A percentile compares a stretch with the other conserved stretches of the same genome.
These are phyloP conservation scores for Colletotrichum orchidophilum DNA, from an alignment of 2,329 filamentous ascomycete genomes.

Conservation along the genomic window DNA sequence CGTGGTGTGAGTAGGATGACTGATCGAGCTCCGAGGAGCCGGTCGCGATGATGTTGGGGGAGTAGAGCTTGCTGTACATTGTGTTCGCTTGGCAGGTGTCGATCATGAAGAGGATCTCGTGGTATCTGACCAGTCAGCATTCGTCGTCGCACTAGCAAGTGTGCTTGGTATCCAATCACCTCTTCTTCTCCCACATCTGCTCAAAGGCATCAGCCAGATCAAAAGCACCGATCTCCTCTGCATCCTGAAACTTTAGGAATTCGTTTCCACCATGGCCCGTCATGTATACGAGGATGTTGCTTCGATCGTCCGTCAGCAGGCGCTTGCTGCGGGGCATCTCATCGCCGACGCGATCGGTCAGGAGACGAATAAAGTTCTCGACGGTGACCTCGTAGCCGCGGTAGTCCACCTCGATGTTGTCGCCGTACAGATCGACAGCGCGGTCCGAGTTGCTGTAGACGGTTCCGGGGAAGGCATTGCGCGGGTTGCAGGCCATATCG, in stretches of 20 bases:
- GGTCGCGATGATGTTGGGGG: conserved; percentile 96
- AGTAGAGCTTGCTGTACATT: conserved; percentile 99
- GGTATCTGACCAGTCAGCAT: conserved; percentile 67
- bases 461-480: conserved; percentile 96
- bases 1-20: conserved; percentile 96
- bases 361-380: conserved; percentile 94
- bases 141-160: neutral
- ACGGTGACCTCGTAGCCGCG: conserved; percentile 98
- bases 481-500: conserved; percentile 99
- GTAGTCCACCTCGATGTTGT: conserved; percentile 99
- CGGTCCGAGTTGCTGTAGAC: conserved; percentile 99
- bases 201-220: conserved; percentile 97
- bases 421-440: conserved; percentile 93
- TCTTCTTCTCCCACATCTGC: conserved; percentile 99
- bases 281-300: conserved; percentile 99
- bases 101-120: conserved; percentile 99
- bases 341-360: conserved; percentile 93
- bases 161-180: conserved; percentile 55
- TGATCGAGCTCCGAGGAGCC: conserved; percentile 97
- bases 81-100: conserved; percentile 99
- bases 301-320: conserved; percentile 91
- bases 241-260: conserved; percentile 98
- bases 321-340: conserved; percentile 96
- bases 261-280: conserved; percentile 98
- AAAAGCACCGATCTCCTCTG: conserved; percentile 95